Conservation (phyloP, 495 filamentous ascomycete genomes). For the Penicillium flavigenum region DNA sequence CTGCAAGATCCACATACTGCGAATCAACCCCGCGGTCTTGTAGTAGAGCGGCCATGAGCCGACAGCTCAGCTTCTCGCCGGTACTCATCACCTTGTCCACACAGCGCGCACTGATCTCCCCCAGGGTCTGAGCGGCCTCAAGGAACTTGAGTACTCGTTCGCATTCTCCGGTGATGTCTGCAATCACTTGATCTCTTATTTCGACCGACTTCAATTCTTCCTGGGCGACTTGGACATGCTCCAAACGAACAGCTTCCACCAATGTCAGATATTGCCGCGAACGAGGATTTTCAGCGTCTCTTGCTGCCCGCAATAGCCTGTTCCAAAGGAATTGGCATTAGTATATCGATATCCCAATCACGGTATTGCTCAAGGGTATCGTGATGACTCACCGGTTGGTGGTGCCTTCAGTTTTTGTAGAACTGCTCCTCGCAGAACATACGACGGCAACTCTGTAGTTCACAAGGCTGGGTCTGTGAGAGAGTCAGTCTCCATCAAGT, state of each 20-base stretch:
- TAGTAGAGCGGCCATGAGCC: slow-evolving; percentile 78
- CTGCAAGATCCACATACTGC: slow-evolving; percentile 81
- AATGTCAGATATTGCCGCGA: slow-evolving; percentile 64
- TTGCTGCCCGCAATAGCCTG: slow-evolving; percentile 68
- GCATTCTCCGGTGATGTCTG: slow-evolving; percentile 73
- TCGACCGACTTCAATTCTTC: slow-evolving; percentile 58
- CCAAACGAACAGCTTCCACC: slow-evolving; percentile 70
- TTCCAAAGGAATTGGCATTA: slow-evolving; percentile 2
- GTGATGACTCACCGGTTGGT: slow-evolving; percentile 79
- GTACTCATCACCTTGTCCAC: slow-evolving; percentile 90
- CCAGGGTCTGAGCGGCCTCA: slow-evolving; percentile 57
- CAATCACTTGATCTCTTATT: slow-evolving; percentile 55
- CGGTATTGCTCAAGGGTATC: neutral
- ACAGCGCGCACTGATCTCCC: slow-evolving; percentile 73
- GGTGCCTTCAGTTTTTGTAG: slow-evolving; percentile 86
- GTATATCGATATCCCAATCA: neutral
- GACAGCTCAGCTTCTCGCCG: slow-evolving; percentile 90
- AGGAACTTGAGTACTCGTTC: slow-evolving; percentile 57
- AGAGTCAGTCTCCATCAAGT: slow-evolving; percentile 12
- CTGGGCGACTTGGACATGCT: slow-evolving; percentile 68
- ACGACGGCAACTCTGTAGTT: slow-evolving; percentile 78
- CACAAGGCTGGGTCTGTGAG: slow-evolving; percentile 60
- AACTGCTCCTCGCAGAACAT: slow-evolving; percentile 88
- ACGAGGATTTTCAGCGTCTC: slow-evolving; percentile 61
- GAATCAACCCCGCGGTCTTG: slow-evolving; percentile 75